Evolutionary conservation across 139 green algal genomes (phyloP).

Genomic region (Microglena sp.): DNA sequence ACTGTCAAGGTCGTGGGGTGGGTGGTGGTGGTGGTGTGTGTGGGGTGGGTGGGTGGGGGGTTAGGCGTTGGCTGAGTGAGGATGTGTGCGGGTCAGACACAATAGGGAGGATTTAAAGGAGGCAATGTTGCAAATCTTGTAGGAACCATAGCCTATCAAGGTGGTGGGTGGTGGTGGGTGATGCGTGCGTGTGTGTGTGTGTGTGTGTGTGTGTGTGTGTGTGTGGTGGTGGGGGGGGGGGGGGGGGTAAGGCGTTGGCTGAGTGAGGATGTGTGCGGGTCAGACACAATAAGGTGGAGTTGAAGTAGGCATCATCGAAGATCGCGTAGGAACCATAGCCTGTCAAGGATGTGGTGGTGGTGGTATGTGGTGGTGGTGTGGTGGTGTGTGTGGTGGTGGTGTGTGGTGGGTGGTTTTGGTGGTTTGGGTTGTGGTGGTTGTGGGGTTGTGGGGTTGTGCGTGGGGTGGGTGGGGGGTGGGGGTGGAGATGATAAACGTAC

Average conservation of each 20-base stretch:
- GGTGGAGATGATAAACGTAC: no score
- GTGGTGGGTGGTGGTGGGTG: constrained; percentile 19
- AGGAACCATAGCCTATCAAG: constrained; percentile 51
- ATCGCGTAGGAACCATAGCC: constrained; percentile 57
- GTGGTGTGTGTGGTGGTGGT: no score
- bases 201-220: no score
- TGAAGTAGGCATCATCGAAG: constrained; percentile 35
- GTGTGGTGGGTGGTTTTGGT: no score
- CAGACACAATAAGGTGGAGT: constrained; percentile 21
- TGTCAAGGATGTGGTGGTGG: constrained; percentile 37
- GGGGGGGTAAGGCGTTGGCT: not conserved
- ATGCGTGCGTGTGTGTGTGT: not conserved
- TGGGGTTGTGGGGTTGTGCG: no score
- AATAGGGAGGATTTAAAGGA: constrained; percentile 2
- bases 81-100: no score
- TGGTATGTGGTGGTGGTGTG: not conserved
- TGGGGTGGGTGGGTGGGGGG: no score
- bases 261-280: no score
- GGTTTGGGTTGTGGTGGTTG: no score
- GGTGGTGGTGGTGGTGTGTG: not conserved
- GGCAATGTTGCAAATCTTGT: constrained; percentile 50
- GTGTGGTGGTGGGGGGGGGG: not conserved
- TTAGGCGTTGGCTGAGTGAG: no score
- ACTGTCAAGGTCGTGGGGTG: constrained; percentile 39
- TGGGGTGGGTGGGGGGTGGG: not conserved